These are phyloP conservation scores for Cicer judaicum DNA, from an alignment of 306 rosid genomes.

Conservation along the genomic window DNA sequence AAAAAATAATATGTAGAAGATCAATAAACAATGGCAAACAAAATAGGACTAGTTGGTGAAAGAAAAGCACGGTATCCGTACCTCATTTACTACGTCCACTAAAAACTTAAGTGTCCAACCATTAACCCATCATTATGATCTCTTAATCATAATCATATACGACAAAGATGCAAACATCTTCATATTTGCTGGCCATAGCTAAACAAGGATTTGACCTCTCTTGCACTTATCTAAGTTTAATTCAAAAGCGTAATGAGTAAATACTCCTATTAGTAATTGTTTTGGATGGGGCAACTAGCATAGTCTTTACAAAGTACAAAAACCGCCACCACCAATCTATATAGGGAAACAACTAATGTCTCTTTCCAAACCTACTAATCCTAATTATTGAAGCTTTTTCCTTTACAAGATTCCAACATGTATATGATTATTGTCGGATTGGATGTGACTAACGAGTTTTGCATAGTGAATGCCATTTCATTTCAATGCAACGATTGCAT, in stretches of 20 bases:
- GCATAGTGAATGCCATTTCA: background rate
- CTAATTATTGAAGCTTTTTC: conserved; percentile 48
- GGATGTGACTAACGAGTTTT: conserved; percentile 37
- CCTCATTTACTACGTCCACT: conserved; percentile 1
- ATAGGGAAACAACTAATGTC: conserved; percentile 43
- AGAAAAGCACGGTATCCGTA: background rate
- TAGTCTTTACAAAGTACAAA: background rate
- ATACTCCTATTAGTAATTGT: background rate
- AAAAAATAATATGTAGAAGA: no score
- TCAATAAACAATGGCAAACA: no score
- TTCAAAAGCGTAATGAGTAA: conserved; percentile 40
- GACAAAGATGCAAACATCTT: conserved; percentile 40
- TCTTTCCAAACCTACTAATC: conserved; percentile 45
- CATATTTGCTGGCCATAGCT: conserved; percentile 34
- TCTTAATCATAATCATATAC: background rate
- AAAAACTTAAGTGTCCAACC: background rate
- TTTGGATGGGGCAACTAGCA: conserved; percentile 35
- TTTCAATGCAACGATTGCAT: background rate
- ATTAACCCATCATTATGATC: conserved; percentile 12
- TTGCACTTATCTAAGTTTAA: background rate
- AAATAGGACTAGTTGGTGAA: conserved; percentile 4
- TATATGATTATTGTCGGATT: conserved; percentile 40
- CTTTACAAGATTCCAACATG: conserved; percentile 41
- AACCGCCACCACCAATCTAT: conserved; percentile 37
- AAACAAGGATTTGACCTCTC: conserved; percentile 22